phyloP scores from a whole-genome alignment of 1,139 yeast genomes.

The Magnusiomyces suaveolens region DNA sequence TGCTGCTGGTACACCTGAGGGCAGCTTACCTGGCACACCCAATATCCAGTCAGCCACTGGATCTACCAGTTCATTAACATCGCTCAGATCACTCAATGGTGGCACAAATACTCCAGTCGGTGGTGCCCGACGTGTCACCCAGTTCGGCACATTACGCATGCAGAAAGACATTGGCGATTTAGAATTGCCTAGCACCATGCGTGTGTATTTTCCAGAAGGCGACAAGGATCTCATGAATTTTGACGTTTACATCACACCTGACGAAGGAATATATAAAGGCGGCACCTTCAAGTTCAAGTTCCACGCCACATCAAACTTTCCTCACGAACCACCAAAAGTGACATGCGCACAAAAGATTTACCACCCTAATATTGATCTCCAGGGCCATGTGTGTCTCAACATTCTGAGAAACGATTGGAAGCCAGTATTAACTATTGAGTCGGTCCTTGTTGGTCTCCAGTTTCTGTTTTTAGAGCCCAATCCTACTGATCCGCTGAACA shows the following conservation, averaged over 20 bases:
- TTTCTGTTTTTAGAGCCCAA: conserved; percentile 85
- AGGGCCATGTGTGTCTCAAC: conserved; percentile 87
- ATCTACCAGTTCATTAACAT: conserved; percentile 10
- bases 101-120: neutral
- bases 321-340: conserved; percentile 89
- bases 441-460: conserved; percentile 76
- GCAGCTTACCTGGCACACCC: conserved; percentile 11
- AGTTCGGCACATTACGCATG: conserved; percentile 35
- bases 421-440: conserved; percentile 68
- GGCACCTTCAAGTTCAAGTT: conserved; percentile 65
- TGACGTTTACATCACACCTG: conserved; percentile 54
- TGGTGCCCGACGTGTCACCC: neutral
- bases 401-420: conserved; percentile 94
- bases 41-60: conserved; percentile 1
- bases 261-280: conserved; percentile 64
- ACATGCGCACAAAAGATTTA: conserved; percentile 62
- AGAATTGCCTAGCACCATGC: conserved; percentile 56
- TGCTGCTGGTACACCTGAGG: conserved; percentile 21
- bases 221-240: conserved; percentile 49
- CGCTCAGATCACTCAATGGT: neutral
- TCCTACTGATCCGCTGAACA: conserved; percentile 85
- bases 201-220: conserved; percentile 47
- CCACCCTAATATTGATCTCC: conserved; percentile 87
- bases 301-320: conserved; percentile 60
- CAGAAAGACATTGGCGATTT: conserved; percentile 57